These are phyloP conservation scores for Drosera capensis DNA, from an alignment of 148 eudicot species.

Conservation along the genomic window DNA sequence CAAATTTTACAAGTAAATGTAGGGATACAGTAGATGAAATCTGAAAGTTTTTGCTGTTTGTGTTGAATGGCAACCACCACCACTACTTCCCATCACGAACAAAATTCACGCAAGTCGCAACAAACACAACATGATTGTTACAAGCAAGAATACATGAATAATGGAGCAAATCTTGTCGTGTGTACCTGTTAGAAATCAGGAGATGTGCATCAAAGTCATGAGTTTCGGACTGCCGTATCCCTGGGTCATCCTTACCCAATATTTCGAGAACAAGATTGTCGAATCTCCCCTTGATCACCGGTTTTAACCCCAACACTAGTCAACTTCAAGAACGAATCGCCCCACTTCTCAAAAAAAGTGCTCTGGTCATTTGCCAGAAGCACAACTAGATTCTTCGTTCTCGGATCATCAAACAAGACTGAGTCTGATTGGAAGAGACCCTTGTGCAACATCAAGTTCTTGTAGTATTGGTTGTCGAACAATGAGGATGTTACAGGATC, in stretches of 20 bases:
- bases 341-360: conserved; percentile 33
- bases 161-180: no score
- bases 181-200: no score
- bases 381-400: conserved; percentile 27
- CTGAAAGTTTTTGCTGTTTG: no score
- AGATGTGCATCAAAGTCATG: no score
- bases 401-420: conserved; percentile 19
- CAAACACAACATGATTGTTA: no score
- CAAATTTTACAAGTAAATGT: no score
- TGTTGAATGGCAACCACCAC: no score
- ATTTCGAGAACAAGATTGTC: conserved; percentile 31
- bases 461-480: conserved; percentile 53
- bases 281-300: conserved; percentile 37
- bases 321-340: conserved; percentile 36
- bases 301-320: conserved; percentile 32
- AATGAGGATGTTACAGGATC: conserved; percentile 39
- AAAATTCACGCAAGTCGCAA: no score
- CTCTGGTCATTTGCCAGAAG: conserved; percentile 27
- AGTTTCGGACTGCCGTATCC: no score
- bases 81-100: no score
- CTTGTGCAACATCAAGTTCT: conserved; percentile 23
- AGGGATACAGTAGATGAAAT: no score
- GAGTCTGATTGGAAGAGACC: conserved; percentile 67
- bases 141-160: no score
- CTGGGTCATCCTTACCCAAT: conserved; percentile 10